Conservation (phyloP, 1,139 yeast species). For the Wickerhamomyces sp. region DNA sequence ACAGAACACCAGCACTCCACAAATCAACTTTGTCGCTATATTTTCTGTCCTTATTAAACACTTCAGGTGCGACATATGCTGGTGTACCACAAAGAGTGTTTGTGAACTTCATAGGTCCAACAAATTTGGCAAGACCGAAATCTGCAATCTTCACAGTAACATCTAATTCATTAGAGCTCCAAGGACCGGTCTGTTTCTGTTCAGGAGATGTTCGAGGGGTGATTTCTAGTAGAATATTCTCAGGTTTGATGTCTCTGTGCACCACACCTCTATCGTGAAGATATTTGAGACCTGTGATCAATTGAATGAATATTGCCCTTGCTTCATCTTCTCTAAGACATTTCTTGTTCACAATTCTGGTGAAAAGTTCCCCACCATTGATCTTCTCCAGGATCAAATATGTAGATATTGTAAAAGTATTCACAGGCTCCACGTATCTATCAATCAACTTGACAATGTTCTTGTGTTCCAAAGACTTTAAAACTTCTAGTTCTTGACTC, state of each 20-base stretch:
- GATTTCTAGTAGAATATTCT: slow-evolving; percentile 63
- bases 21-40: slow-evolving; percentile 71
- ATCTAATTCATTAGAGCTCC: slow-evolving; percentile 64
- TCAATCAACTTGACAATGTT: slow-evolving; percentile 66
- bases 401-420: slow-evolving; percentile 50
- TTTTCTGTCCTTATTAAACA: slow-evolving; percentile 45
- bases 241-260: slow-evolving; percentile 78
- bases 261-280: slow-evolving; percentile 62
- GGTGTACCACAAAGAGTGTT: slow-evolving; percentile 82
- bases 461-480: slow-evolving; percentile 63
- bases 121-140: slow-evolving; percentile 75
- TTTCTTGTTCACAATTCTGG: slow-evolving; percentile 61
- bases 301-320: slow-evolving; percentile 53
- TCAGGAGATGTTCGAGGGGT: slow-evolving; percentile 36
- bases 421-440: slow-evolving; percentile 65
- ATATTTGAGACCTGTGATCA: slow-evolving; percentile 58
- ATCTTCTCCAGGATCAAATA: slow-evolving; percentile 69
- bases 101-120: slow-evolving; percentile 72
- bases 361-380: slow-evolving; percentile 71
- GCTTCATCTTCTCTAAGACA: slow-evolving; percentile 59
- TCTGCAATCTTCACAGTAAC: slow-evolving; percentile 74
- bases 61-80: slow-evolving; percentile 82
- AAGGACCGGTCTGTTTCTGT: slow-evolving; percentile 56
- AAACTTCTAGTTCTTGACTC: slow-evolving; percentile 62
- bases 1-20: slow-evolving; percentile 77